A percentile compares a stretch with the other conserved stretches of the same genome.
phyloP scores from a whole-genome alignment of 768 basidiomycete species.

The Rhodotorula diobovata region DNA sequence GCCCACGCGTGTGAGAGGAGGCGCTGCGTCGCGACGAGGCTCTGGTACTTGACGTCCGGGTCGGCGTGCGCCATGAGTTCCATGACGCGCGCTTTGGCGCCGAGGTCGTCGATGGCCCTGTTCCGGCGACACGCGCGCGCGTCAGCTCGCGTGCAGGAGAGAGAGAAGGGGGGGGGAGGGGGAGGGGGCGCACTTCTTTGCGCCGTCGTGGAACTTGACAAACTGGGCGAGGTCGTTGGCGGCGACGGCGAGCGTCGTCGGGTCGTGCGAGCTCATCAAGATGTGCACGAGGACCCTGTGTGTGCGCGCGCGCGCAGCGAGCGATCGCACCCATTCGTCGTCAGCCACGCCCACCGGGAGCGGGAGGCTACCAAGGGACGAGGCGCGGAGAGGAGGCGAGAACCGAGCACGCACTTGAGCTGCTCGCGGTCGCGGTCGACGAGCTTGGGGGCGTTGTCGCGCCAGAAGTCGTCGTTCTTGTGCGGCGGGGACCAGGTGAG shows the following conservation, averaged over 20 bases:
- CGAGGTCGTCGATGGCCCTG: slow-evolving; percentile 62
- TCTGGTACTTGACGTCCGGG: slow-evolving; percentile 85
- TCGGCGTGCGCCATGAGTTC: slow-evolving; percentile 79
- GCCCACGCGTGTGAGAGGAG: slow-evolving; percentile 30
- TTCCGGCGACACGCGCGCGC: neutral
- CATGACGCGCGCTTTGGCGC: slow-evolving; percentile 63
- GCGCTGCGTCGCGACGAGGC: slow-evolving; percentile 80
- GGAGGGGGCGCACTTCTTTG: slow-evolving; percentile 65
- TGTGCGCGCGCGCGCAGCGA: neutral
- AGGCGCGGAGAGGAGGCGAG: no score
- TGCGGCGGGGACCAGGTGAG: slow-evolving; percentile 94
- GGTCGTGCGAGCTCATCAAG: slow-evolving; percentile 64
- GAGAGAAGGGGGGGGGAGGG: neutral
- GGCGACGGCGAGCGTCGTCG: slow-evolving; percentile 76
- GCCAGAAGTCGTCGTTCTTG: slow-evolving; percentile 96
- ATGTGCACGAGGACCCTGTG: slow-evolving; percentile 59
- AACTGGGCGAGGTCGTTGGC: slow-evolving; percentile 91
- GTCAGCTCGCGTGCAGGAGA: neutral
- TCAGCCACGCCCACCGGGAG: no score
- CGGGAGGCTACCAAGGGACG: no score
- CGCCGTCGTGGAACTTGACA: slow-evolving; percentile 81
- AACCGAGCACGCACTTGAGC: slow-evolving; percentile 56
- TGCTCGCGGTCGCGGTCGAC: slow-evolving; percentile 80
- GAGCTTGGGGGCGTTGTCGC: slow-evolving; percentile 80
- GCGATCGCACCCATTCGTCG: no score